phyloP scores from a whole-genome alignment of 202 grass and related monocot genomes.

The Alloteropsis angusta region DNA sequence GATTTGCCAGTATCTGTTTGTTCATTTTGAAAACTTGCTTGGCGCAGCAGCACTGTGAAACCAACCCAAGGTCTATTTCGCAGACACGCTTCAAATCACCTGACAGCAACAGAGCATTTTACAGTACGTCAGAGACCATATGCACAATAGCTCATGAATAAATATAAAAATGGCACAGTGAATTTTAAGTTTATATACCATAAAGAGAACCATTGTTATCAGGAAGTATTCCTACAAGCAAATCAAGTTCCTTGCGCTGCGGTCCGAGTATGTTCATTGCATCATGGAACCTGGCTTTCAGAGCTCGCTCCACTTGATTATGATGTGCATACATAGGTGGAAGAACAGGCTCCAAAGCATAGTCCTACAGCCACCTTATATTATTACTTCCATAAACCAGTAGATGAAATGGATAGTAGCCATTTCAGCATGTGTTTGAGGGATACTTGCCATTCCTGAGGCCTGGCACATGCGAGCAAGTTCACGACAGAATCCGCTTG shows the following conservation, averaged over 20 bases:
- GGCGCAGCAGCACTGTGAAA: slow-evolving; percentile 71
- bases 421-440: slow-evolving; percentile 9
- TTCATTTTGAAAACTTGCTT: slow-evolving; percentile 86
- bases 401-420: not conserved
- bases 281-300: slow-evolving; percentile 57
- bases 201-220: slow-evolving; percentile 93
- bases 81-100: slow-evolving; percentile 91
- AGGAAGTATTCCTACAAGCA: slow-evolving; percentile 81
- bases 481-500: slow-evolving; percentile 54
- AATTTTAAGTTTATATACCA: slow-evolving; percentile 39
- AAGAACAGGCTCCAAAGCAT: slow-evolving; percentile 58
- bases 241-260: slow-evolving; percentile 47
- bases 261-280: slow-evolving; percentile 46
- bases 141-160: not conserved
- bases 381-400: slow-evolving; percentile 14
- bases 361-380: slow-evolving; percentile 39
- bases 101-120: slow-evolving; percentile 4
- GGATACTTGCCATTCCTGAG: slow-evolving; percentile 77
- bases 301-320: slow-evolving; percentile 48
- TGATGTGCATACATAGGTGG: slow-evolving; percentile 45
- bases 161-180: not conserved
- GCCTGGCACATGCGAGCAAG: slow-evolving; percentile 78
- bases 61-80: slow-evolving; percentile 80
- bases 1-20: slow-evolving; percentile 83
- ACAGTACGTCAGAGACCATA: not conserved